These are phyloP conservation scores for Chaetomium globosum DNA, from an alignment of 2,329 filamentous ascomycete genomes.

Conservation along the genomic window DNA sequence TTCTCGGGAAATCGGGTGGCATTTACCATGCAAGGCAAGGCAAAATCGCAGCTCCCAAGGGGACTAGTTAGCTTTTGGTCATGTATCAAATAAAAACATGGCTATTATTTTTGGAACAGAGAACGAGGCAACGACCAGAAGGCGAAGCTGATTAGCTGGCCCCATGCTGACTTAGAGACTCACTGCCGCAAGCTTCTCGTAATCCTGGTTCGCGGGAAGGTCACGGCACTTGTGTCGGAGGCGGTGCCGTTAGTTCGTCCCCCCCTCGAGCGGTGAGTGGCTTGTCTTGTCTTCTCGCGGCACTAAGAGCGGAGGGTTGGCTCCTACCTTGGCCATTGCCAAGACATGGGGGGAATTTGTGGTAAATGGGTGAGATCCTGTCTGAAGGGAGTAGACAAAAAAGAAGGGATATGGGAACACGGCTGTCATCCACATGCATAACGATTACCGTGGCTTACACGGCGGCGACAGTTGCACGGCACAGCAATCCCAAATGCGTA, in stretches of 20 bases:
- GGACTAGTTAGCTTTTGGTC: background rate
- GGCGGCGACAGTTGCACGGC: background rate
- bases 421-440: background rate
- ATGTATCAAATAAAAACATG: background rate
- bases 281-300: constrained; percentile 3
- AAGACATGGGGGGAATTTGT: constrained; percentile 2
- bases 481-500: background rate
- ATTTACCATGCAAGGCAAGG: background rate
- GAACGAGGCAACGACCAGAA: background rate
- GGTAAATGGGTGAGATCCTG: background rate
- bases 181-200: constrained; percentile 8
- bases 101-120: constrained; percentile 18
- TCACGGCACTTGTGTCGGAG: constrained; percentile 20
- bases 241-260: constrained; percentile 26
- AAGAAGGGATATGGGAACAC: background rate
- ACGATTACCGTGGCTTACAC: background rate
- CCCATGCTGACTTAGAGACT: background rate
- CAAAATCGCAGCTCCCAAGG: background rate
- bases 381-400: background rate
- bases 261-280: constrained; percentile 25
- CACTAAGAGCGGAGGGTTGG: constrained; percentile 3
- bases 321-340: constrained; percentile 17
- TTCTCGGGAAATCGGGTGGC: background rate
- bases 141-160: constrained; percentile 18
- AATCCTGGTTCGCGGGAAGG: background rate